phyloP scores from a whole-genome alignment of 2,329 filamentous ascomycete species.

The Drechmeria coniospora region DNA sequence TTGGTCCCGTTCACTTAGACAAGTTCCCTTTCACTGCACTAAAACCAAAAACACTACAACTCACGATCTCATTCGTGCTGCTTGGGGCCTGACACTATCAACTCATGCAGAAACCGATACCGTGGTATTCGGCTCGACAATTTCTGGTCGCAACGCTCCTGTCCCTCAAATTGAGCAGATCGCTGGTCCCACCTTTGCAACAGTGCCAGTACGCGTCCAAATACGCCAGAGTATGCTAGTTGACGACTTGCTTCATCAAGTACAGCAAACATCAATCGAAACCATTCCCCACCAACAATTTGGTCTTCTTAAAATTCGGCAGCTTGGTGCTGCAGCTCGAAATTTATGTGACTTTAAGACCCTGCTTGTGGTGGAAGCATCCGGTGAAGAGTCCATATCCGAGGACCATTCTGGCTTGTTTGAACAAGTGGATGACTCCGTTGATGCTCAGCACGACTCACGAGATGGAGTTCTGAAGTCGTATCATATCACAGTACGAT shows the following conservation, averaged over 20 bases:
- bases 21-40: neutral
- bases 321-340: neutral
- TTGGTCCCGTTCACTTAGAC: neutral
- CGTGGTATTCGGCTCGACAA: neutral
- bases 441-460: neutral
- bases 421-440: neutral
- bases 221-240: neutral
- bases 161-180: neutral
- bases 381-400: neutral
- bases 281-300: constrained; percentile 2
- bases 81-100: constrained; percentile 1
- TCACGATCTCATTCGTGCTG: neutral
- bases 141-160: constrained; percentile 1
- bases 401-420: neutral
- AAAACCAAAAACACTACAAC: too few species aligned
- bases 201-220: neutral
- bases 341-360: constrained; percentile 1
- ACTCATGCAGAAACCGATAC: neutral
- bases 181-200: neutral
- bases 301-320: constrained; percentile 1
- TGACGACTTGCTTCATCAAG: neutral
- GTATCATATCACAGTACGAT: constrained; percentile 1
- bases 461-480: constrained; percentile 1
- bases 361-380: constrained; percentile 1
- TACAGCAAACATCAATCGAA: neutral